Conservation (phyloP, 345 rosid genomes). For the Populus simonii region DNA sequence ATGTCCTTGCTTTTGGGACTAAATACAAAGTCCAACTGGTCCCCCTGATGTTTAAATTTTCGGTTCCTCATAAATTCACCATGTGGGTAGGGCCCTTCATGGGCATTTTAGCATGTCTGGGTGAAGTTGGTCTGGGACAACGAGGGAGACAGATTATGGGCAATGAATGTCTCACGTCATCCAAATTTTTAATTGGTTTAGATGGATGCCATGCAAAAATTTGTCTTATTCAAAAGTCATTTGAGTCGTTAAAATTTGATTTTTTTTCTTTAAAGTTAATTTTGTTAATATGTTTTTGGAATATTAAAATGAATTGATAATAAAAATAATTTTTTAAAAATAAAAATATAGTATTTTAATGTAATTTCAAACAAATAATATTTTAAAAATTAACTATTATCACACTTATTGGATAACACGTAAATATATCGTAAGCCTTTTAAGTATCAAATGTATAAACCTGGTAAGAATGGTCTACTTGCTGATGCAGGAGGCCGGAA, state of each 20-base stretch:
- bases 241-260: too few species aligned
- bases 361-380: too few species aligned
- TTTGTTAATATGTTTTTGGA: too few species aligned
- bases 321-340: too few species aligned
- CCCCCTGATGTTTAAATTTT: constrained; percentile 11
- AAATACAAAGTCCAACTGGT: not conserved
- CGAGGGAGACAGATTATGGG: constrained; percentile 4
- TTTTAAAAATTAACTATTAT: too few species aligned
- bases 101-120: constrained; percentile 12
- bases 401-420: too few species aligned
- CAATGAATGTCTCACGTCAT: not conserved
- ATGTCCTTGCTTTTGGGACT: not conserved
- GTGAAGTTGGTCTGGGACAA: constrained; percentile 13
- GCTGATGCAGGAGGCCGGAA: not conserved
- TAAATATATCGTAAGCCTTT: too few species aligned
- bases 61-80: constrained; percentile 17
- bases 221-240: not conserved
- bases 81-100: constrained; percentile 16
- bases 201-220: too few species aligned
- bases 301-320: too few species aligned
- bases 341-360: too few species aligned
- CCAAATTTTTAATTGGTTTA: not conserved
- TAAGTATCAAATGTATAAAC: not conserved
- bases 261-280: too few species aligned
- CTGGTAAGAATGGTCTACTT: not conserved